A percentile compares a stretch with the other conserved stretches of the same genome.
Conservation (phyloP, 345 rosid species). For the Murraya koenigii region DNA sequence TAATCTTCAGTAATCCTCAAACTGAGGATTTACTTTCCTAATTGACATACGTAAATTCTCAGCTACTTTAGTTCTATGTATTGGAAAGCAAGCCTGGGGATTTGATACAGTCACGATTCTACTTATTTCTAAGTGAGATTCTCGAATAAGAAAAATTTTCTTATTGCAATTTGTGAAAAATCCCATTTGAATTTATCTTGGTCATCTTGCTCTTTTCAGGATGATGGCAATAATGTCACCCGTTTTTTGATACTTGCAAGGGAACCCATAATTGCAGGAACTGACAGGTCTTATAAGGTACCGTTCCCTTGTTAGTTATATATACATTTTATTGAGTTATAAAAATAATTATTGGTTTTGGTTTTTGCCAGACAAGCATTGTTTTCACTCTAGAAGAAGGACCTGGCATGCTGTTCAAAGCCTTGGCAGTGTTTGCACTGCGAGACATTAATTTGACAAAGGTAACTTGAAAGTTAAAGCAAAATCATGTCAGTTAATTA, state of each 20-base stretch:
- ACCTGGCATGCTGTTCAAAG: slow-evolving; percentile 85
- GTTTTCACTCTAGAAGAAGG: slow-evolving; percentile 97
- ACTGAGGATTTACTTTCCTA: background rate
- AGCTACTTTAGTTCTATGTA: background rate
- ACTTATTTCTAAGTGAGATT: background rate
- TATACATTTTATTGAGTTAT: background rate
- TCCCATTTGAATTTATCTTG: slow-evolving; percentile 10
- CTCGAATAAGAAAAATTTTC: background rate
- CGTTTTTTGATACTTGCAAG: slow-evolving; percentile 89
- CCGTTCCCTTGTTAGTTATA: background rate
- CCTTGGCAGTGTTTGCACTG: slow-evolving; percentile 83
- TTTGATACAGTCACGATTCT: background rate
- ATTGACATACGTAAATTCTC: background rate
- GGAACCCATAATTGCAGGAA: slow-evolving; percentile 85
- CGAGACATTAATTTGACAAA: slow-evolving; percentile 83
- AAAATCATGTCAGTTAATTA: background rate
- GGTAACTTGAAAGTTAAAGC: slow-evolving; percentile 32
- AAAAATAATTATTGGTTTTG: background rate
- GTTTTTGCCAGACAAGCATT: slow-evolving; percentile 74
- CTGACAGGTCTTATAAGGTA: slow-evolving; percentile 71
- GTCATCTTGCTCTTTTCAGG: slow-evolving; percentile 43
- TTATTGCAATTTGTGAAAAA: background rate
- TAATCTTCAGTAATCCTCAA: background rate
- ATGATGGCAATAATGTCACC: slow-evolving; percentile 67
- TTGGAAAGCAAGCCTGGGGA: background rate